Base-by-base conservation (phyloP, 768 basidiomycete species). In the Phlebiopsis gigantea region DNA sequence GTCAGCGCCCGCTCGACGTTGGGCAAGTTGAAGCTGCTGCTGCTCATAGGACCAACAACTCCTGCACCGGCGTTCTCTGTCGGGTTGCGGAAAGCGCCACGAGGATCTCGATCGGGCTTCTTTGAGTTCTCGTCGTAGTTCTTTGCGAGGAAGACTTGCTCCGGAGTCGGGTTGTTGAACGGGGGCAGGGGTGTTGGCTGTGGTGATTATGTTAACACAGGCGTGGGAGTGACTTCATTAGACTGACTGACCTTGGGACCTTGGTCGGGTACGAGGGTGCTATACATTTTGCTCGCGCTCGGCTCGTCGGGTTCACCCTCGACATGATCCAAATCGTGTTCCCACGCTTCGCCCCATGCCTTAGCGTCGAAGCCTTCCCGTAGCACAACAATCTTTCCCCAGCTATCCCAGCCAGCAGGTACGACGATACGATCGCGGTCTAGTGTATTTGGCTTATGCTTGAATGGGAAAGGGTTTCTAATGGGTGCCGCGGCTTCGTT, bases 341-440 rank as follows among this genome's bases (percentile, higher is more conserved):
- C 89, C 87, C 85, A 92, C 41, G 84, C 87, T 56, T 89, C 87
- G 3, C 85, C 88, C 84, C 87, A 89, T 46, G 75, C 66, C 58
- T 83, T 85, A 1, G 90, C 84, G 53, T 97, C 93, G 63, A 98
- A 99, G 0, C 90, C 90, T 41, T 98, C 97, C 55, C 93, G 75
- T 54, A 98, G 73, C 1, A 98, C 88, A 2, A 79, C 76, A 56
- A 98, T 96, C 75, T 98, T 98, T 0, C 95, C 94, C 90, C 93
- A 97, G 62, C 90, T 92, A 67, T 98, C 97, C 97, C 97, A 99
- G 0, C 97, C 97, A 1, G 92, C 82, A 1, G 96, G 97, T 5
- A 98, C 85, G 44, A 97, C 82, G 51, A 98, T 87, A 12, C 83
- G 86, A 65, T 98, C 95, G 29, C 97, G 84, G 68, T 98, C 97